Percentiles rank a stretch among this genome's conserved stretches.
Evolutionary conservation across 2,329 filamentous ascomycete species (phyloP).

Genomic region (Passalora sequoiae): DNA sequence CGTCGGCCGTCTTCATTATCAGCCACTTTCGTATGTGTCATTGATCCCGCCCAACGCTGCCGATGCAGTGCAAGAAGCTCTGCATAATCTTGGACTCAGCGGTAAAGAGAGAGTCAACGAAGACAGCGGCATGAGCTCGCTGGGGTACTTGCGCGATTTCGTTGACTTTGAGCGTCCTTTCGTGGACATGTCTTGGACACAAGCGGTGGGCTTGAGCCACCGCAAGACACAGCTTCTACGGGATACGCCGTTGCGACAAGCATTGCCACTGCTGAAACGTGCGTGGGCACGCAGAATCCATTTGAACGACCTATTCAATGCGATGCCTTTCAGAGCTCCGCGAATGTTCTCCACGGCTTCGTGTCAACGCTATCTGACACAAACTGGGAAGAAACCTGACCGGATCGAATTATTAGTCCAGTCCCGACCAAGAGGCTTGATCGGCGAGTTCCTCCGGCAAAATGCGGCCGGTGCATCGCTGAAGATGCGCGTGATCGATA

Average conservation of each 20-base stretch:
- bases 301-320: neutral
- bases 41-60: constrained; percentile 3
- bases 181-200: neutral
- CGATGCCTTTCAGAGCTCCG: constrained; percentile 1
- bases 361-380: neutral
- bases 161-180: constrained; percentile 4
- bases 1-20: neutral
- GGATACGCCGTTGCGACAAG: neutral
- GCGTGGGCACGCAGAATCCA: neutral
- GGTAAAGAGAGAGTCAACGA: neutral
- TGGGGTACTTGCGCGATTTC: neutral
- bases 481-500: neutral
- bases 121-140: neutral
- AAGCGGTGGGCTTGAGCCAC: neutral
- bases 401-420: neutral
- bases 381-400: neutral
- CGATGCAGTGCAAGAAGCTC: neutral
- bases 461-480: neutral
- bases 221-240: neutral
- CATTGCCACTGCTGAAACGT: neutral
- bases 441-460: neutral
- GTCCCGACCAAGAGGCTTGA: neutral
- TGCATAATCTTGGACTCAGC: neutral
- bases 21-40: constrained; percentile 4
- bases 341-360: constrained; percentile 3